Evolutionary conservation across 148 eudicot genomes (phyloP).

Genomic region (Rheum nobile): DNA sequence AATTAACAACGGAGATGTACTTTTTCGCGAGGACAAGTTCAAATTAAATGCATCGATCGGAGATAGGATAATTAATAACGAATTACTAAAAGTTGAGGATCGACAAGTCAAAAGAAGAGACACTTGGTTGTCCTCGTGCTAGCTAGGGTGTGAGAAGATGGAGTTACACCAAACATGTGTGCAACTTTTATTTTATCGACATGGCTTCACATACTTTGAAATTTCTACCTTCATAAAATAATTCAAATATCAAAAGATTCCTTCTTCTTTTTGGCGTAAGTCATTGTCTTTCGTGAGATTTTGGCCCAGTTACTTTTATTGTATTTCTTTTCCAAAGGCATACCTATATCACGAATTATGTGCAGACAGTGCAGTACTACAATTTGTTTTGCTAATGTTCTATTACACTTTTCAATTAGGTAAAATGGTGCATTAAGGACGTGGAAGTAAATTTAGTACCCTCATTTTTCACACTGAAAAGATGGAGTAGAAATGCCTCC

Average conservation of each 20-base stretch:
- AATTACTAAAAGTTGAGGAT: not conserved
- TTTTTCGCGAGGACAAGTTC: no score
- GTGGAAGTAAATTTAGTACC: no score
- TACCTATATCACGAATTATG: no score
- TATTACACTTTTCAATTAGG: no score
- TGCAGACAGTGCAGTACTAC: no score
- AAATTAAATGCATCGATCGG: not conserved
- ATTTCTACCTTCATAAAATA: not conserved
- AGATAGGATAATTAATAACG: no score
- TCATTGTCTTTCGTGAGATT: not conserved
- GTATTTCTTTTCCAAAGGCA: no score
- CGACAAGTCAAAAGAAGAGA: conserved; percentile 5
- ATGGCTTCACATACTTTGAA: not conserved
- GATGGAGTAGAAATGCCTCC: no score
- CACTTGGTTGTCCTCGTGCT: not conserved
- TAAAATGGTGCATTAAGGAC: no score
- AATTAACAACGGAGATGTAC: no score
- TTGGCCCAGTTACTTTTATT: not conserved
- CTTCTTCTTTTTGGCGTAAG: not conserved
- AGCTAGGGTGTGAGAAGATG: not conserved
- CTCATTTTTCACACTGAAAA: no score
- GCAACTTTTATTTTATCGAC: not conserved
- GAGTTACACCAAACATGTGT: conserved; percentile 4
- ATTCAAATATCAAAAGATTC: not conserved
- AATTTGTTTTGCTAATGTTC: no score